These are phyloP conservation scores for Scheffersomyces stambukii DNA, from an alignment of 1,139 yeast genomes.

Conservation along the genomic window DNA sequence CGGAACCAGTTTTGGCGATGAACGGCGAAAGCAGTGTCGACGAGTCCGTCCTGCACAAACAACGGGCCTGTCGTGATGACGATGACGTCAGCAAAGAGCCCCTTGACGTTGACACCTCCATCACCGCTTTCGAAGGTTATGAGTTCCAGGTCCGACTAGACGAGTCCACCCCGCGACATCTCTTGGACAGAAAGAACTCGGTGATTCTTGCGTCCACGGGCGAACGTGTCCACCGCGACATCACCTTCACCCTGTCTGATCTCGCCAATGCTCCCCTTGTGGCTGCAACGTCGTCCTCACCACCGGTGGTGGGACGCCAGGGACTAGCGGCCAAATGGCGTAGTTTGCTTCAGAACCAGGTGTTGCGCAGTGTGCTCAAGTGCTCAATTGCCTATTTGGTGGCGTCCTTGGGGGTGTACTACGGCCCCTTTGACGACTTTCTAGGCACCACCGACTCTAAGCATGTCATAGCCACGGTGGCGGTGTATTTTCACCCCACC, in stretches of 20 bases:
- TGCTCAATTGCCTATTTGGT: slow-evolving; percentile 69
- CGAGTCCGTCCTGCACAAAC: no score
- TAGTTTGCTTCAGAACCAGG: no score
- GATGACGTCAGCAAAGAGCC: no score
- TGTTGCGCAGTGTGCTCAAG: slow-evolving; percentile 43
- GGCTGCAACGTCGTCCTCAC: slow-evolving; percentile 4
- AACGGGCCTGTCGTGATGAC: no score
- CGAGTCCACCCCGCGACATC: slow-evolving; percentile 9
- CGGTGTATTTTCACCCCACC: slow-evolving; percentile 82
- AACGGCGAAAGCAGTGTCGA: no score
- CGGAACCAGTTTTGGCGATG: no score
- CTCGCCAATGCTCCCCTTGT: slow-evolving; percentile 1
- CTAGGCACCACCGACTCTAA: slow-evolving; percentile 72
- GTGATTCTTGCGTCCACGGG: slow-evolving; percentile 41
- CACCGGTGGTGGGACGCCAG: background rate
- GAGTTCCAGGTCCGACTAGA: slow-evolving; percentile 6
- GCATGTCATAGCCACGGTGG: slow-evolving; percentile 78
- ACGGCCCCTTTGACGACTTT: slow-evolving; percentile 48
- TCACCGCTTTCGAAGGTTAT: no score
- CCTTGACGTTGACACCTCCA: no score
- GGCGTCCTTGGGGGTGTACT: slow-evolving; percentile 75
- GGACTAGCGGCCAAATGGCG: no score
- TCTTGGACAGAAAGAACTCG: slow-evolving; percentile 25
- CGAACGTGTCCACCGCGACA: slow-evolving; percentile 32
- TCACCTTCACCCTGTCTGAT: slow-evolving; percentile 12